These are phyloP conservation scores for Rutidosis leptorrhynchoides DNA, from an alignment of 129 eudicot genomes.

Conservation along the genomic window DNA sequence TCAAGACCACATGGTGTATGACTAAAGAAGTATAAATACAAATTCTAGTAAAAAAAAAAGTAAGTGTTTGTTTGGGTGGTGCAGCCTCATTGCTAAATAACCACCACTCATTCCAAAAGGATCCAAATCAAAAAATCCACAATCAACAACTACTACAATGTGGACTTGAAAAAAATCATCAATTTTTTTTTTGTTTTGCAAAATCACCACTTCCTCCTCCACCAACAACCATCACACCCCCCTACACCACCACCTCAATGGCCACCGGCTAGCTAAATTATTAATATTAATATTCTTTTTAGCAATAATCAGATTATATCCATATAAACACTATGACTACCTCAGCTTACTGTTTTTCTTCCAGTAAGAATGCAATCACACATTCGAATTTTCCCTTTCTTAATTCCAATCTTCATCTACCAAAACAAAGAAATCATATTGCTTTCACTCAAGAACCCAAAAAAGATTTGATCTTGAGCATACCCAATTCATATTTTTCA, in stretches of 20 bases:
- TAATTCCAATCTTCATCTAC: constrained; percentile 36
- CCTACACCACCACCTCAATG: constrained; percentile 48
- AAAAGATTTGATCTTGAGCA: constrained; percentile 30
- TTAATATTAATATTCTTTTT: constrained; percentile 29
- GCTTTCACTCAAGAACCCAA: constrained; percentile 34
- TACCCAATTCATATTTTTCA: constrained; percentile 40
- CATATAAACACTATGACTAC: constrained; percentile 57
- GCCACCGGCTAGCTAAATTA: constrained; percentile 38
- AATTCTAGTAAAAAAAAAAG: neutral
- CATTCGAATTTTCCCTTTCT: constrained; percentile 35
- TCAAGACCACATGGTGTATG: neutral
- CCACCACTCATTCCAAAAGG: constrained; percentile 58
- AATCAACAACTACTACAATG: constrained; percentile 35
- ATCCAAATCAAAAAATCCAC: constrained; percentile 39
- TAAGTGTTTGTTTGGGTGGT: constrained; percentile 34
- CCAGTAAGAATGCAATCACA: constrained; percentile 50
- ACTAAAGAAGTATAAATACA: constrained; percentile 17
- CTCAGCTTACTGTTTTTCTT: constrained; percentile 63
- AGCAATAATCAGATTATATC: constrained; percentile 29
- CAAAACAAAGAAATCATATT: constrained; percentile 33
- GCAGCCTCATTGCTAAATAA: constrained; percentile 31
- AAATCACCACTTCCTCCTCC: constrained; percentile 34
- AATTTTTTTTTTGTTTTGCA: neutral
- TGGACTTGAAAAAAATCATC: constrained; percentile 27
- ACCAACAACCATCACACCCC: constrained; percentile 25